Conservation (phyloP, 305 asterid genomes). For the Solanum chacoense region DNA sequence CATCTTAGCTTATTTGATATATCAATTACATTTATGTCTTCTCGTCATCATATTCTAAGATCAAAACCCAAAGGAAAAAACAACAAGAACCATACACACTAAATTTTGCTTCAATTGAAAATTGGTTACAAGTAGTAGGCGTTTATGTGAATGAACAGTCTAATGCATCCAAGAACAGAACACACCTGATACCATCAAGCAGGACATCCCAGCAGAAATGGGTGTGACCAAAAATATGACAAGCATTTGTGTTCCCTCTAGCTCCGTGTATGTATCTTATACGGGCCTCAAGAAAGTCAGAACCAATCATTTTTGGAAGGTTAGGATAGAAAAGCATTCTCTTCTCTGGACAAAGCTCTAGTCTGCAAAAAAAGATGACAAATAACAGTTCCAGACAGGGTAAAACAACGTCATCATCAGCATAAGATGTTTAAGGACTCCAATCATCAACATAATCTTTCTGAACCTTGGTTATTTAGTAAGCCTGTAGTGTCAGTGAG, state of each 20-base stretch:
- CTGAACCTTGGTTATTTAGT: background rate
- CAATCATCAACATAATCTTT: background rate
- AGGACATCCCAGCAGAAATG: constrained; percentile 83
- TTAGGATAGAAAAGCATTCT: constrained; percentile 91
- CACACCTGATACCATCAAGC: constrained; percentile 69
- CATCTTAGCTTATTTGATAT: background rate
- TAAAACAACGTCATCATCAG: background rate
- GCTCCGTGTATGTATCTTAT: constrained; percentile 57
- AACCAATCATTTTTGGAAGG: constrained; percentile 77
- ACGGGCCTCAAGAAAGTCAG: constrained; percentile 64
- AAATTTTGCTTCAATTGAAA: background rate
- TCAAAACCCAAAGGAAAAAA: background rate
- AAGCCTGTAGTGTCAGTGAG: background rate
- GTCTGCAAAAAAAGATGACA: constrained; percentile 34
- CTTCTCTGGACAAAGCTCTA: constrained; percentile 86
- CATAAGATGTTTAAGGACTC: background rate
- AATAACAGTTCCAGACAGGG: background rate
- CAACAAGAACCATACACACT: background rate
- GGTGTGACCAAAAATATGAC: constrained; percentile 88
- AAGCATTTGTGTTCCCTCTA: constrained; percentile 35
- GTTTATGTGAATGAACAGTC: background rate
- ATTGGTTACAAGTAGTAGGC: background rate
- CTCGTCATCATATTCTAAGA: background rate
- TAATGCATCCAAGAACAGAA: background rate
- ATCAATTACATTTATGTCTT: background rate